Evolutionary conservation across 768 basidiomycete genomes (phyloP).

Genomic region (Hericium rajendrae): DNA sequence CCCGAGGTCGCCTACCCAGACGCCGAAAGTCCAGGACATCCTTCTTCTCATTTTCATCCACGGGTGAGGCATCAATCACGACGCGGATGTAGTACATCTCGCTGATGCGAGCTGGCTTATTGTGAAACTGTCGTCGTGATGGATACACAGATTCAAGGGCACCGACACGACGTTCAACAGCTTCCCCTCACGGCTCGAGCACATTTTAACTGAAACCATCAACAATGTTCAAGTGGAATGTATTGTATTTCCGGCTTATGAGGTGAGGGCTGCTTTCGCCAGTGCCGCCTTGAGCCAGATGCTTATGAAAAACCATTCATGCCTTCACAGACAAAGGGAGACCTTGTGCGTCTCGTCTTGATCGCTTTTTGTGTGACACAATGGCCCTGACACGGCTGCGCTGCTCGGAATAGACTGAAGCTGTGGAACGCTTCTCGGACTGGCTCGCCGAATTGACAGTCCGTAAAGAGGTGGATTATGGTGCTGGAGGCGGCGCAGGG

Average conservation of each 20-base stretch:
- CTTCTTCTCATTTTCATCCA: conserved; percentile 73
- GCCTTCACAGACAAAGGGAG: conserved; percentile 67
- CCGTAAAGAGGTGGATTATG: conserved; percentile 70
- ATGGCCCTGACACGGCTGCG: too few species aligned
- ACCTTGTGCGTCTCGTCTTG: conserved; percentile 47
- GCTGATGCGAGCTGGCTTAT: not conserved
- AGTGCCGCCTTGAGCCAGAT: not conserved
- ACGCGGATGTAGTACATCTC: conserved; percentile 13
- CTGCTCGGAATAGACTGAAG: conserved; percentile 20
- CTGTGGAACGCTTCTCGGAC: conserved; percentile 79
- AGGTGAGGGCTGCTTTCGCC: conserved; percentile 36
- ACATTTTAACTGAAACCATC: conserved; percentile 62
- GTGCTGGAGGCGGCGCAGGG: conserved; percentile 64
- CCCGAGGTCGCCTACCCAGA: too few species aligned
- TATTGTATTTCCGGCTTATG: conserved; percentile 82
- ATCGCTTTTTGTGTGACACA: not conserved
- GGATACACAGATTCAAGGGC: conserved; percentile 38
- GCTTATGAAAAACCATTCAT: not conserved
- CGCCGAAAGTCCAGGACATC: conserved; percentile 8
- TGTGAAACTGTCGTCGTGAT: not conserved
- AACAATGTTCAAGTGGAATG: conserved; percentile 52
- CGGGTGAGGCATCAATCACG: conserved; percentile 39
- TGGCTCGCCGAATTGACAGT: conserved; percentile 89
- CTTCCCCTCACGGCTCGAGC: conserved; percentile 74
- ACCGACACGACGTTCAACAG: conserved; percentile 62